A percentile compares a stretch with the other conserved stretches of the same genome.
These are phyloP conservation scores for Zangia roseola DNA, from an alignment of 768 basidiomycete genomes.

Conservation along the genomic window DNA sequence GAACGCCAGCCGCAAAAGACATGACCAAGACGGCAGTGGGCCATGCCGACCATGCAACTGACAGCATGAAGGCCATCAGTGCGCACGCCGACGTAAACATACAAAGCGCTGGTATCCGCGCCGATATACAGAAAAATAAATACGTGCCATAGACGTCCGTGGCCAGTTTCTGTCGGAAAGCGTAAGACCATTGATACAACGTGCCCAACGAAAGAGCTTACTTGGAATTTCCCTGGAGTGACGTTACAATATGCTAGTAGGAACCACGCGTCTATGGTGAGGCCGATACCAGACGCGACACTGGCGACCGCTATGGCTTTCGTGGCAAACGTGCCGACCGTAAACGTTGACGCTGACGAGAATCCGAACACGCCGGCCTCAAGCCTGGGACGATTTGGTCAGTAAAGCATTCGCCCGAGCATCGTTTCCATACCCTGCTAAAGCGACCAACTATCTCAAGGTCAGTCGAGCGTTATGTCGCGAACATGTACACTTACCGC, in stretches of 20 bases:
- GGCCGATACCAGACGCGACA: constrained; percentile 62
- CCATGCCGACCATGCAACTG: constrained; percentile 65
- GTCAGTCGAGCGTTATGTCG: not conserved
- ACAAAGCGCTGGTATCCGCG: constrained; percentile 62
- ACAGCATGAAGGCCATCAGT: constrained; percentile 57
- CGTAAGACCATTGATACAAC: not conserved
- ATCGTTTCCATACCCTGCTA: constrained; percentile 48
- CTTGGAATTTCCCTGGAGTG: constrained; percentile 52
- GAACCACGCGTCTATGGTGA: constrained; percentile 65
- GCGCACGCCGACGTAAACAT: constrained; percentile 56
- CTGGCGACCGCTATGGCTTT: constrained; percentile 57
- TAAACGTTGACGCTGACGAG: constrained; percentile 50
- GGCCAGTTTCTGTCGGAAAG: constrained; percentile 28
- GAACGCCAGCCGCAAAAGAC: constrained; percentile 54
- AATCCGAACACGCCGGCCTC: constrained; percentile 66
- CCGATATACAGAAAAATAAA: constrained; percentile 67
- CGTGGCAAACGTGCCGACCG: constrained; percentile 44
- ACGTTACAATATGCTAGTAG: constrained; percentile 59
- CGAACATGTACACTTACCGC: constrained; percentile 39
- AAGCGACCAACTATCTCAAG: constrained; percentile 48
- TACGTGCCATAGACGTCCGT: constrained; percentile 58
- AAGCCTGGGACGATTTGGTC: constrained; percentile 25
- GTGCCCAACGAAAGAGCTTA: constrained; percentile 26
- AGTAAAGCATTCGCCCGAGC: not conserved
- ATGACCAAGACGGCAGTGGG: constrained; percentile 59